Evolutionary conservation across 306 rosid species (phyloP), one percentile per base, ranked within the genome.

Genomic region (Lathyrus oleraceus): DNA sequence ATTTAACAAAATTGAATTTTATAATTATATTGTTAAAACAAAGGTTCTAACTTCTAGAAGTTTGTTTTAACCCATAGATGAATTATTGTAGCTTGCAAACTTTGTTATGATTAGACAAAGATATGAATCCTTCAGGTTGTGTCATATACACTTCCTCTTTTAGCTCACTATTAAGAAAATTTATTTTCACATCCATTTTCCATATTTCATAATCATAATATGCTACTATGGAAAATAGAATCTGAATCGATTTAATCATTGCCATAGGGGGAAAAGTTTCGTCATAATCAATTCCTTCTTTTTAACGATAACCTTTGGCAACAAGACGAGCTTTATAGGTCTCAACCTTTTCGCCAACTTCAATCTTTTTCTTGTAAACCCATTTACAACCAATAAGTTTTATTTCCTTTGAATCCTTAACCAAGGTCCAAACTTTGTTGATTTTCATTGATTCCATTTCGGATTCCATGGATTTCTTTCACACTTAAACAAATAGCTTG

Each of bases 1-100:
- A 49, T 32, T 8, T 17, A 17, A 67, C 35, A 32, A 67, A 67
- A 21, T 67, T 7, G 13, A 49, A 67, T 21, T 51, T 67, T 67
- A 35, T 9, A 23, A 67, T 19, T 35, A 13, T 54, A 5, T 54
- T 23, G 8, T 54, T 54, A 25, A 52, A 54, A 54, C 35, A 35
- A 54, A 67, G 16, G 10, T 16, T 67, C 72, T 47, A 67, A 48
- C 19, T 49, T 32, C 47, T 51, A 30, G 36, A 67, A 51, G 61
- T 36, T 11, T 49, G 35, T 11, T 67, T 67, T 1, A 51, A 5
- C 6, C 72, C 36, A 67, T 67, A 49, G 10, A 67, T 30, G 3
- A 20, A 49, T 15, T 4, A 1, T 67, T 51, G 49, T 5, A 51
- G 3, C 32, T 42, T 42, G 20, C 13, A 23, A 2, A 42, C 54